A percentile compares a stretch with the other conserved stretches of the same genome.
Conservation (phyloP, 345 rosid genomes). For the Erodium maritimum region DNA sequence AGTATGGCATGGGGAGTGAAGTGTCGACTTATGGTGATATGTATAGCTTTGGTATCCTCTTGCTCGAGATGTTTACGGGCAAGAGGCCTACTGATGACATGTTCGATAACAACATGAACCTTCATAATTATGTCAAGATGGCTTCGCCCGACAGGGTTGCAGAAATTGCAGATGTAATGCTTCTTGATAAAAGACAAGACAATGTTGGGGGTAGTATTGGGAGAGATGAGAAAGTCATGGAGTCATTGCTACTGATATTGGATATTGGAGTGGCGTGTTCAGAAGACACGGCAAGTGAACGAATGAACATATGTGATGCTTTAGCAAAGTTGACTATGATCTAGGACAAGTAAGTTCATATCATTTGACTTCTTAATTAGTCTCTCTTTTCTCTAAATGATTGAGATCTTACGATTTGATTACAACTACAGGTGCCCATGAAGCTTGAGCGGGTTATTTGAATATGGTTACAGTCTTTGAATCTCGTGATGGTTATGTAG, state of each 20-base stretch:
- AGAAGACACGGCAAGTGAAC: neutral
- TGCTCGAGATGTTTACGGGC: constrained; percentile 6
- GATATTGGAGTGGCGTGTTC: constrained; percentile 10
- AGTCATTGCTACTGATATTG: neutral
- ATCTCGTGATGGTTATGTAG: no score
- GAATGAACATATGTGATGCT: constrained; percentile 3
- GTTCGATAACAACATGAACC: neutral
- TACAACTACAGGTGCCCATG: no score
- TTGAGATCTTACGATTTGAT: no score
- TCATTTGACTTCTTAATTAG: no score
- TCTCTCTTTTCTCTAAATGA: no score
- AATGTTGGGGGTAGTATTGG: no score
- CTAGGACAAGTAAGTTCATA: neutral
- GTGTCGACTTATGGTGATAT: constrained; percentile 1
- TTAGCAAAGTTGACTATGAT: neutral
- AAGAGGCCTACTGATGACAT: constrained; percentile 8
- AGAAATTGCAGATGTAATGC: neutral
- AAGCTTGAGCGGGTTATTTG: no score
- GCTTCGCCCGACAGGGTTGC: neutral
- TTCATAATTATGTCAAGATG: neutral
- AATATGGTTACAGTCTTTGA: no score
- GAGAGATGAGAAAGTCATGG: neutral
- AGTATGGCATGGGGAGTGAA: constrained; percentile 2
- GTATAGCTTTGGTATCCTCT: constrained; percentile 6
- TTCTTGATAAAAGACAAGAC: neutral